Evolutionary conservation across 129 eudicot genomes (phyloP).

Genomic region (Centella asiatica): DNA sequence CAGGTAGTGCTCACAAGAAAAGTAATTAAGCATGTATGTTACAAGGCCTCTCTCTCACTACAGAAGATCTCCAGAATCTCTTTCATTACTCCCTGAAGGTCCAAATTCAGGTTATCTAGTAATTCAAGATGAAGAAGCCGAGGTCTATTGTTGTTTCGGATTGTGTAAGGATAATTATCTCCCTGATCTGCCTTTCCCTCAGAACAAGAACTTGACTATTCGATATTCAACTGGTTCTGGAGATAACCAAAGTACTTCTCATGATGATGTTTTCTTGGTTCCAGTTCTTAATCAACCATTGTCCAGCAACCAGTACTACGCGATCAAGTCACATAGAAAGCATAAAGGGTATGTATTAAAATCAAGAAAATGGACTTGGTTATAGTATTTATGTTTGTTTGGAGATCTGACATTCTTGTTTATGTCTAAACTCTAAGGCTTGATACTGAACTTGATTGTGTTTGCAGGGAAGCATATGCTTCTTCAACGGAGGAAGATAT

Average conservation of each 20-base stretch:
- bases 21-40: constrained; percentile 36
- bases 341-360: constrained; percentile 60
- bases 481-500: constrained; percentile 65
- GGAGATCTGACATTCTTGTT: not conserved
- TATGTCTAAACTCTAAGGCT: not conserved
- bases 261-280: constrained; percentile 27
- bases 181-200: constrained; percentile 55
- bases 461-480: constrained; percentile 48
- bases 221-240: constrained; percentile 13
- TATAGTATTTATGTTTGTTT: not conserved
- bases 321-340: constrained; percentile 46
- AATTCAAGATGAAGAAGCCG: constrained; percentile 48
- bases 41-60: constrained; percentile 53
- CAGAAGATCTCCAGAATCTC: constrained; percentile 29
- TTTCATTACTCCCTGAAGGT: constrained; percentile 48
- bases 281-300: constrained; percentile 65
- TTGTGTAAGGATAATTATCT: constrained; percentile 28
- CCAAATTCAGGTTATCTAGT: constrained; percentile 62
- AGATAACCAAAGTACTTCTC: not conserved
- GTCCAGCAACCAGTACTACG: constrained; percentile 58
- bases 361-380: not conserved
- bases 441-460: not conserved
- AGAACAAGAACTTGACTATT: constrained; percentile 49
- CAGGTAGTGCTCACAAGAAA: not conserved
- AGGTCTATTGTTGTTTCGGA: constrained; percentile 56